A percentile compares a stretch with the other conserved stretches of the same genome.
phyloP scores from a whole-genome alignment of 2,329 filamentous ascomycete genomes.

The Aureobasidium sp. region DNA sequence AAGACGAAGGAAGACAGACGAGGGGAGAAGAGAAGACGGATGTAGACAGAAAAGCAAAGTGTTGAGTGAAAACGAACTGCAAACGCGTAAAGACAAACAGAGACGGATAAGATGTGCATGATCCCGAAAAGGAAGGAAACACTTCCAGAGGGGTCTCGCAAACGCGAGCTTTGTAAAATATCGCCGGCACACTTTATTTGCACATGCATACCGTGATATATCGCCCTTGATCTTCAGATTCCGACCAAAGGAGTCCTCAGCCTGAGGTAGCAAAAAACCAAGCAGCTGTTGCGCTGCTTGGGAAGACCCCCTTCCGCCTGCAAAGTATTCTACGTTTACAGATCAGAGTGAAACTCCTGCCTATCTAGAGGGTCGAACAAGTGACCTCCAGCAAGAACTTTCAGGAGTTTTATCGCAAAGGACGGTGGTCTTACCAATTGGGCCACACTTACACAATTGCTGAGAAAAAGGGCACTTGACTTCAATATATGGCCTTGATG shows the following conservation, averaged over 20 bases:
- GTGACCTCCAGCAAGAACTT: neutral
- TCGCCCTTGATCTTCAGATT: neutral
- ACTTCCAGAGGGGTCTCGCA: neutral
- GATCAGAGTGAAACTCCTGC: neutral
- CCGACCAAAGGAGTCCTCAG: neutral
- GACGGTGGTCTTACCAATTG: neutral
- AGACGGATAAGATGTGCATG: neutral
- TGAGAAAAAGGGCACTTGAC: neutral
- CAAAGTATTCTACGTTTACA: slow-evolving; percentile 11
- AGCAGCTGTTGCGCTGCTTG: neutral
- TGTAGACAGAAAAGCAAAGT: neutral
- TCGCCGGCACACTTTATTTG: neutral
- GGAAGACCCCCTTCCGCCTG: neutral
- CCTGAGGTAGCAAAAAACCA: neutral
- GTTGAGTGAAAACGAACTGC: neutral
- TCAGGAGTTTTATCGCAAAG: neutral
- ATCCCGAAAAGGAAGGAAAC: neutral
- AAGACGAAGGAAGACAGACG: neutral
- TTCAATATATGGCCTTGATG: neutral
- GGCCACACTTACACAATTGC: neutral
- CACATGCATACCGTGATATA: neutral
- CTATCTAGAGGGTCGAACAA: neutral
- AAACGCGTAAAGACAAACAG: too few relatives aligned
- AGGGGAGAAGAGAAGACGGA: neutral
- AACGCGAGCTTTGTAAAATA: neutral